Percentiles rank a stretch among this genome's conserved stretches.
Conservation (phyloP, 2,329 filamentous ascomycete species). For the Apiospora arundinis region DNA sequence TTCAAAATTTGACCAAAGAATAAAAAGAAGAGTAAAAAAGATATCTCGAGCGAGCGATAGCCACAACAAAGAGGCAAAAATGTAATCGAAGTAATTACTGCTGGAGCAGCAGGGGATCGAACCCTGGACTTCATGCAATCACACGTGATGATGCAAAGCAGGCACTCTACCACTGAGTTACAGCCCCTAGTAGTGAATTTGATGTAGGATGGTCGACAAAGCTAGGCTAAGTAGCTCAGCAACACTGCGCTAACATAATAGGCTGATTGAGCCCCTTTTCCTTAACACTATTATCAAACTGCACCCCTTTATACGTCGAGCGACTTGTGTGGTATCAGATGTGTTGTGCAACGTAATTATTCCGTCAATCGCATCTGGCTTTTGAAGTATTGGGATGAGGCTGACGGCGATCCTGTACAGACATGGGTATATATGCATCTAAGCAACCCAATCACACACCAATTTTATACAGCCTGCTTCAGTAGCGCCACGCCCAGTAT, state of each 20-base stretch:
- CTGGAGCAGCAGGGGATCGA: slow-evolving; percentile 18
- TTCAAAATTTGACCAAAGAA: too few species aligned
- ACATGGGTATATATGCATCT: neutral
- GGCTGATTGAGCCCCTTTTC: neutral
- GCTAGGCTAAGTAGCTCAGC: neutral
- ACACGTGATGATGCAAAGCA: slow-evolving; percentile 15
- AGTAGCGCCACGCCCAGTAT: neutral
- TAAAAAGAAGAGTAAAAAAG: too few species aligned
- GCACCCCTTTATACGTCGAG: too few species aligned
- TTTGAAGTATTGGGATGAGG: too few species aligned
- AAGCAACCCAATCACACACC: neutral
- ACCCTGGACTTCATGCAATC: slow-evolving; percentile 17
- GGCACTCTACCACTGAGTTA: slow-evolving; percentile 18
- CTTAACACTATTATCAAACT: neutral
- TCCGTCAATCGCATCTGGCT: too few species aligned
- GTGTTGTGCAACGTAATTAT: too few species aligned
- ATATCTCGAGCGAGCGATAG: too few species aligned
- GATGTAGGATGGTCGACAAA: neutral
- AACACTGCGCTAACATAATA: neutral
- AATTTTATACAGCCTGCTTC: neutral
- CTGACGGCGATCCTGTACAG: too few species aligned
- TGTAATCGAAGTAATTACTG: neutral
- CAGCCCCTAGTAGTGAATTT: neutral
- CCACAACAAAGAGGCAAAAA: neutral
- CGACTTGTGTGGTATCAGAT: too few species aligned